Evolutionary conservation across 805 yeast genomes (phyloP).

Genomic region (Kuraishia borneana): DNA sequence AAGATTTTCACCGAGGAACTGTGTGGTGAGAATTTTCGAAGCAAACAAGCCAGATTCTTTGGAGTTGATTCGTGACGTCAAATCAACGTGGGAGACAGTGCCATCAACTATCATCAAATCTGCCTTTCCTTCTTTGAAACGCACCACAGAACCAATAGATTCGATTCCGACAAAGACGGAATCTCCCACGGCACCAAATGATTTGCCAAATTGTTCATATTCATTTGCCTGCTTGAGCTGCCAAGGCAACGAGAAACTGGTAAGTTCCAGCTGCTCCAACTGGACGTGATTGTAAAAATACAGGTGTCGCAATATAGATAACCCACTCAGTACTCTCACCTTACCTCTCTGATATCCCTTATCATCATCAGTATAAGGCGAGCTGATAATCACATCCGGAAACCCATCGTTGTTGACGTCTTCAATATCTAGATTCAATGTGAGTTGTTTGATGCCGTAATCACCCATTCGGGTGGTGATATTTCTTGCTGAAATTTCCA

Average conservation of each 20-base stretch:
- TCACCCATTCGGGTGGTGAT: conserved; percentile 22
- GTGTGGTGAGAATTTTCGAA: conserved; percentile 12
- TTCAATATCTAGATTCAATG: conserved; percentile 18
- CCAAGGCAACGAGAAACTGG: conserved; percentile 9
- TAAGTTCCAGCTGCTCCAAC: conserved; percentile 5
- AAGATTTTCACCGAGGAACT: neutral
- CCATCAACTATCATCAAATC: too few species aligned
- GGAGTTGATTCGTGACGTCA: conserved; percentile 12
- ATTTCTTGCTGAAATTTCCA: conserved; percentile 13
- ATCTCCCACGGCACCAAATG: conserved; percentile 15
- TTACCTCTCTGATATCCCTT: conserved; percentile 22
- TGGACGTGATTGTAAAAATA: conserved; percentile 1
- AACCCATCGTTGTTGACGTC: conserved; percentile 26
- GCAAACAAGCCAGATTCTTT: conserved; percentile 17
- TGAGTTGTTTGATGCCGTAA: conserved; percentile 31
- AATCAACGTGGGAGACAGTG: neutral
- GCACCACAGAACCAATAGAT: conserved; percentile 25
- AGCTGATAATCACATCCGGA: conserved; percentile 31
- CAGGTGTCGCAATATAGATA: conserved; percentile 3
- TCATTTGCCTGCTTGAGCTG: conserved; percentile 8
- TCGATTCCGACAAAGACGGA: conserved; percentile 24
- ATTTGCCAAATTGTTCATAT: conserved; percentile 32
- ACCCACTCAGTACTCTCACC: conserved; percentile 21
- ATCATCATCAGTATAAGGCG: conserved; percentile 21
- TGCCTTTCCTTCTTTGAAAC: too few species aligned